phyloP scores from a whole-genome alignment of 371 early-diverging fungal species.

The Apophysomyces variabilis region DNA sequence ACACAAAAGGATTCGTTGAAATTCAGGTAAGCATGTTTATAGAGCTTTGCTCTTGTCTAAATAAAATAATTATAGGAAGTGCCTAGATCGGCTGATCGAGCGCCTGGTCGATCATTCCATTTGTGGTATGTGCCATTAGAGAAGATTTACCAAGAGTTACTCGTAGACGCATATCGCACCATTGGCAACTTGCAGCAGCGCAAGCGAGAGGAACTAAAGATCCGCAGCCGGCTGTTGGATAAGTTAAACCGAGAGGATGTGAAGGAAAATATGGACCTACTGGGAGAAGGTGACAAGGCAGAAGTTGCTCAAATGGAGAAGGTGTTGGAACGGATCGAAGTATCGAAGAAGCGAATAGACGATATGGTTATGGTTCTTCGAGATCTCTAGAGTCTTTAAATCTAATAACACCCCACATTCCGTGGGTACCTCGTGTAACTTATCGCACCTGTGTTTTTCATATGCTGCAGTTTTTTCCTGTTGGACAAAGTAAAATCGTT shows the following conservation, averaged over 20 bases:
- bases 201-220: constrained; percentile 59
- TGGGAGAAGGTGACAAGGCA: constrained; percentile 63
- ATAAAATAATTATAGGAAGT: constrained; percentile 64
- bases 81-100: constrained; percentile 85
- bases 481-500: neutral
- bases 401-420: neutral
- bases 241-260: constrained; percentile 84
- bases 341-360: constrained; percentile 67
- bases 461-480: neutral
- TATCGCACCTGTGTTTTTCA: neutral
- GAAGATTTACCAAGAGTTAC: constrained; percentile 62
- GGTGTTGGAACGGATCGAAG: constrained; percentile 60
- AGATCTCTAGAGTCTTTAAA: constrained; percentile 55
- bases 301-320: constrained; percentile 57
- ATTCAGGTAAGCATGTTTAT: constrained; percentile 56
- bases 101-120: constrained; percentile 84
- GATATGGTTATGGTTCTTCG: constrained; percentile 70
- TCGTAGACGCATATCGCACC: constrained; percentile 67
- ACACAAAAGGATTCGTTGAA: constrained; percentile 73
- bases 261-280: constrained; percentile 56
- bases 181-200: constrained; percentile 75
- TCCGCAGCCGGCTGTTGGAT: constrained; percentile 67
- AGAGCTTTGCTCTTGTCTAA: neutral
- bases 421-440: constrained; percentile 1
- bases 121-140: constrained; percentile 80